These are phyloP conservation scores for Flaveria bidentis DNA, from an alignment of 129 eudicot genomes.

Conservation along the genomic window DNA sequence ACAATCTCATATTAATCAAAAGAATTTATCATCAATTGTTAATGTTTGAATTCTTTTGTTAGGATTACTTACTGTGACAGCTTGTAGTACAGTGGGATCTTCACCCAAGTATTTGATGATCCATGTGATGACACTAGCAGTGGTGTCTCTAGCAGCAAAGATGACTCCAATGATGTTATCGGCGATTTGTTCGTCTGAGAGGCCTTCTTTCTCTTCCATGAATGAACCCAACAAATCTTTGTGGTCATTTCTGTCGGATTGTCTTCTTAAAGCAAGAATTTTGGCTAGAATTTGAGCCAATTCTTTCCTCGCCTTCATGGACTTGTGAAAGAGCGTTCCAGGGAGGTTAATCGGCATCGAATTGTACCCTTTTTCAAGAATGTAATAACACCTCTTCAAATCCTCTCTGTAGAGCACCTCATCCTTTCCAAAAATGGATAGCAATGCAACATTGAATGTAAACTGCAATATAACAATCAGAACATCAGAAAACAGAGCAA, in stretches of 20 bases:
- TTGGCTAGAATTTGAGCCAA: slow-evolving; percentile 80
- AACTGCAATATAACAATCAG: slow-evolving; percentile 51
- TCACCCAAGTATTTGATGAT: slow-evolving; percentile 85
- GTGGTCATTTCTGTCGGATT: slow-evolving; percentile 35
- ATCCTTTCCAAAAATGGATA: slow-evolving; percentile 89
- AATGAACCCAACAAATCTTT: slow-evolving; percentile 77
- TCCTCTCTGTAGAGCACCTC: slow-evolving; percentile 83
- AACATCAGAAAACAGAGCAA: slow-evolving; percentile 7
- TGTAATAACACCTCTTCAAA: slow-evolving; percentile 86
- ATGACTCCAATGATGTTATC: slow-evolving; percentile 94
- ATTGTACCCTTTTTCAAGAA: slow-evolving; percentile 91
- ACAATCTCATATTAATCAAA: slow-evolving; percentile 23
- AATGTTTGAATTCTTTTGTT: neutral
- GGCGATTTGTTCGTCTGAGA: slow-evolving; percentile 92
- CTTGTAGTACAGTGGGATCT: slow-evolving; percentile 76
- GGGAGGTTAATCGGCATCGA: slow-evolving; percentile 95
- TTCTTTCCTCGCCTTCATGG: slow-evolving; percentile 91
- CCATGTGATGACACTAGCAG: slow-evolving; percentile 96
- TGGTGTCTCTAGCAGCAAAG: slow-evolving; percentile 94
- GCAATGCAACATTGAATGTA: slow-evolving; percentile 90
- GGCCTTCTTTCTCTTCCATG: slow-evolving; percentile 84
- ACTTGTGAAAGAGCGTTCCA: slow-evolving; percentile 82
- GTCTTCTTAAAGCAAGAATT: slow-evolving; percentile 58
- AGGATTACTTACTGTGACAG: slow-evolving; percentile 73
- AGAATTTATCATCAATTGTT: neutral